Evolutionary conservation across 1,284 basidiomycete species (phyloP).

Genomic region (Schizophyllum commune): DNA sequence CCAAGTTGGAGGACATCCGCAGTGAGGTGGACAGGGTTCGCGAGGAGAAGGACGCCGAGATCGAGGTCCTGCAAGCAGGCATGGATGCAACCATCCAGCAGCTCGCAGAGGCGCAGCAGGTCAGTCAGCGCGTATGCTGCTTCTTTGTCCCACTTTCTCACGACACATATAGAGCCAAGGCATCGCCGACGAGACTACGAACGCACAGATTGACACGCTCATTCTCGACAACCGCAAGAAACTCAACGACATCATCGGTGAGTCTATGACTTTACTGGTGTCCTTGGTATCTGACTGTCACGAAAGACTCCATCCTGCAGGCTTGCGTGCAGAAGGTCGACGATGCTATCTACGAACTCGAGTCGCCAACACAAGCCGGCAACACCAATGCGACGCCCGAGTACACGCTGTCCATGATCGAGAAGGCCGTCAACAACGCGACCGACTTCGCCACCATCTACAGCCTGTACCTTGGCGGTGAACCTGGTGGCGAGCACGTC

Average conservation of each 20-base stretch:
- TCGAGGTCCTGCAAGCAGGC: constrained; percentile 92
- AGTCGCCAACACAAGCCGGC: constrained; percentile 89
- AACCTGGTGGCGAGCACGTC: constrained; percentile 90
- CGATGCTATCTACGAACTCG: constrained; percentile 94
- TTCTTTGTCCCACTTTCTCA: not conserved
- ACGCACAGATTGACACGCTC: constrained; percentile 94
- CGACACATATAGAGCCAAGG: constrained; percentile 58
- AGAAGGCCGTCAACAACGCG: constrained; percentile 90
- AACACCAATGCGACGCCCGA: constrained; percentile 96
- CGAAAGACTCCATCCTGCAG: constrained; percentile 88
- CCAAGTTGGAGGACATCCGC: constrained; percentile 69
- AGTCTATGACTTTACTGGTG: constrained; percentile 12
- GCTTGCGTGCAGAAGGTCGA: constrained; percentile 97
- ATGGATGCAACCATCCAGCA: constrained; percentile 93
- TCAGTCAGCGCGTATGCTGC: constrained; percentile 19
- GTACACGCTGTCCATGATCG: constrained; percentile 97
- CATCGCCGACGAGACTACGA: constrained; percentile 81
- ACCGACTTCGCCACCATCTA: constrained; percentile 96
- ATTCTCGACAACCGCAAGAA: constrained; percentile 98
- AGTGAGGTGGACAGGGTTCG: constrained; percentile 74
- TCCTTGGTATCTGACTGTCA: constrained; percentile 5
- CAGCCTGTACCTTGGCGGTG: constrained; percentile 85
- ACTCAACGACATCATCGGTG: constrained; percentile 95
- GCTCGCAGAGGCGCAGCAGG: constrained; percentile 82
- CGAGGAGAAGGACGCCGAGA: constrained; percentile 97